These are phyloP conservation scores for Salix exigua DNA, from an alignment of 345 rosid genomes.

Conservation along the genomic window DNA sequence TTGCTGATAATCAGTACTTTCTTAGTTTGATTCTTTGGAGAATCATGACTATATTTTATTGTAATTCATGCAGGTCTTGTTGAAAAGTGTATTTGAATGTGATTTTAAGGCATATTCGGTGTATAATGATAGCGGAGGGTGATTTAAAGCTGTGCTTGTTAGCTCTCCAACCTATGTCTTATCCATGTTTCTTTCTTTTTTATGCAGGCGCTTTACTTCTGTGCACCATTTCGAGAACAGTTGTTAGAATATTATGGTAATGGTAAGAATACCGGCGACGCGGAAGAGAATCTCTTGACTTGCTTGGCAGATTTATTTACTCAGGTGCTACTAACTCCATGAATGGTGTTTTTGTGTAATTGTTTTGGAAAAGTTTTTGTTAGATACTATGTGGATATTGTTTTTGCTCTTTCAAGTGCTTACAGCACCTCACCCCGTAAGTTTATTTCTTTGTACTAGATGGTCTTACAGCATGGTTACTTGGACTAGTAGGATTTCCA, in stretches of 20 bases:
- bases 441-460: neutral
- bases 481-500: neutral
- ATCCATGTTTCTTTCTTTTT: neutral
- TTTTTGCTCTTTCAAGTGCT: neutral
- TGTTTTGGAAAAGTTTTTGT: neutral
- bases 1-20: neutral
- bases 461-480: neutral
- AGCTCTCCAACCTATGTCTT: no score
- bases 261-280: constrained; percentile 65
- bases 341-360: neutral
- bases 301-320: constrained; percentile 94
- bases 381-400: neutral
- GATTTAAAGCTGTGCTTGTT: neutral
- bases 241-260: constrained; percentile 85
- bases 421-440: neutral
- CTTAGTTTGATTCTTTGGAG: neutral
- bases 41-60: neutral
- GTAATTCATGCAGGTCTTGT: neutral
- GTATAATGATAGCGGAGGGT: neutral
- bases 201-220: constrained; percentile 89
- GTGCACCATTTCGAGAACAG: constrained; percentile 98
- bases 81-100: neutral
- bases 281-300: constrained; percentile 93
- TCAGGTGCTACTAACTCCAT: constrained; percentile 48
- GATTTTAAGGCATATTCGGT: neutral